Conservation (phyloP, 2,329 filamentous ascomycete genomes). For the Trichoderma afroharzianum region DNA sequence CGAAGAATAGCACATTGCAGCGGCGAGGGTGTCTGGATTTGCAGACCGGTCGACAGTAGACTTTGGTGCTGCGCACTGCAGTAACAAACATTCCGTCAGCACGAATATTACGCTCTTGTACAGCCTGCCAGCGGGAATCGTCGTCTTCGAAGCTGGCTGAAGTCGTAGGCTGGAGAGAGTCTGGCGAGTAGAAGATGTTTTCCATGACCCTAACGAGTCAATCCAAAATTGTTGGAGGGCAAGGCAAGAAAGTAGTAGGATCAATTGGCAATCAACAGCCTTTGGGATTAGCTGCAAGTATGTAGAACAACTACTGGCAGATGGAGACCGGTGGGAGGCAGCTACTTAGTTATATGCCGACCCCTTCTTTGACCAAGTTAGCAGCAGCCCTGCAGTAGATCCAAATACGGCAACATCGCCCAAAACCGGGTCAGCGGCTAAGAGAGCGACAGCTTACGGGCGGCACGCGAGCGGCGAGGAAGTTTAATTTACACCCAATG, state of each 20-base stretch:
- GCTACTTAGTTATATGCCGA: not conserved
- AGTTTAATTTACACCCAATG: not conserved
- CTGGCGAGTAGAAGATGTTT: not conserved
- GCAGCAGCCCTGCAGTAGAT: not conserved
- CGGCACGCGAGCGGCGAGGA: not conserved
- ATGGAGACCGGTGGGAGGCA: not conserved
- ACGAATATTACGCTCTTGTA: not conserved
- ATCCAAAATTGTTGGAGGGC: not conserved
- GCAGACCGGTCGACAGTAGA: not conserved
- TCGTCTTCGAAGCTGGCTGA: not conserved
- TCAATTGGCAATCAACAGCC: not conserved
- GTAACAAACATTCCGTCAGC: not conserved
- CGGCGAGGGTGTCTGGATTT: not conserved
- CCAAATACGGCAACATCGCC: not conserved
- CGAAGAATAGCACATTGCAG: not conserved
- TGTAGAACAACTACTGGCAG: not conserved
- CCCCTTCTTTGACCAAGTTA: not conserved
- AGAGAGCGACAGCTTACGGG: not conserved
- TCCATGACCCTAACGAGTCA: not conserved
- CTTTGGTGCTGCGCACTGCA: not conserved
- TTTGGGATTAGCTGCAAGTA: not conserved
- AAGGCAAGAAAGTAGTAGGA: not conserved
- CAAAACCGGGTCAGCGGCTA: not conserved
- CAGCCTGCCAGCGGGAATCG: not conserved
- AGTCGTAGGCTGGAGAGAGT: not conserved